phyloP scores from a whole-genome alignment of 1,284 basidiomycete genomes.

The Irpex sp. region DNA sequence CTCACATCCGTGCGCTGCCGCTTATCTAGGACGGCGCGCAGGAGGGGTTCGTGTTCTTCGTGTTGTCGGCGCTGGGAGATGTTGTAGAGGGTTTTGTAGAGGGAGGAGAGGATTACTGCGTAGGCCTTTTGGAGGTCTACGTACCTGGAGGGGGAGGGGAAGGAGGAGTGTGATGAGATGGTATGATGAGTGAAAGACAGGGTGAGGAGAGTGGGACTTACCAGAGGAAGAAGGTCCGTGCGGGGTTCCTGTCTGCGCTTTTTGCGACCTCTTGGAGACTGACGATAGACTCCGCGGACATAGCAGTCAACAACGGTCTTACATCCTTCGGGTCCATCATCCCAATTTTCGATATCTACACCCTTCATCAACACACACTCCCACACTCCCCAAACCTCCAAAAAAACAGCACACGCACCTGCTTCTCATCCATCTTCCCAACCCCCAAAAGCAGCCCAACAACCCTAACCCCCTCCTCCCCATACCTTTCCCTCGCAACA shows the following conservation, averaged over 20 bases:
- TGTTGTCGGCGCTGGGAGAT: conserved; percentile 67
- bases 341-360: conserved; percentile 88
- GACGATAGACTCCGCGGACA: conserved; percentile 79
- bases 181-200: too few relatives aligned
- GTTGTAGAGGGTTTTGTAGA: conserved; percentile 89
- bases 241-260: conserved; percentile 82
- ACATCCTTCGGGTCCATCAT: conserved; percentile 91
- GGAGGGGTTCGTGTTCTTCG: conserved; percentile 63
- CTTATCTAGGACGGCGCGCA: conserved; percentile 75
- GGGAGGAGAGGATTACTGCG: conserved; percentile 65
- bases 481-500: conserved; percentile 81
- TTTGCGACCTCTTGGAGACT: conserved; percentile 90
- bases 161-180: too few relatives aligned
- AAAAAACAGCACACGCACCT: conserved; percentile 52
- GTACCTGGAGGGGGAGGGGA: conserved; percentile 44
- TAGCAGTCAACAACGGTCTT: conserved; percentile 74
- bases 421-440: conserved; percentile 98
- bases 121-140: conserved; percentile 84
- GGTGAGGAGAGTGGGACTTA: conserved; percentile 23
- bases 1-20: conserved; percentile 78
- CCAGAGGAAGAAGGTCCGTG: conserved; percentile 88
- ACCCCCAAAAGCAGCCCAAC: conserved; percentile 78
- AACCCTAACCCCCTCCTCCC: conserved; percentile 83
- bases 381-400: too few relatives aligned
- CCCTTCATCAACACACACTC: too few relatives aligned